Conservation (phyloP, 495 filamentous ascomycete genomes). For the Chlorociboria aeruginascens region DNA sequence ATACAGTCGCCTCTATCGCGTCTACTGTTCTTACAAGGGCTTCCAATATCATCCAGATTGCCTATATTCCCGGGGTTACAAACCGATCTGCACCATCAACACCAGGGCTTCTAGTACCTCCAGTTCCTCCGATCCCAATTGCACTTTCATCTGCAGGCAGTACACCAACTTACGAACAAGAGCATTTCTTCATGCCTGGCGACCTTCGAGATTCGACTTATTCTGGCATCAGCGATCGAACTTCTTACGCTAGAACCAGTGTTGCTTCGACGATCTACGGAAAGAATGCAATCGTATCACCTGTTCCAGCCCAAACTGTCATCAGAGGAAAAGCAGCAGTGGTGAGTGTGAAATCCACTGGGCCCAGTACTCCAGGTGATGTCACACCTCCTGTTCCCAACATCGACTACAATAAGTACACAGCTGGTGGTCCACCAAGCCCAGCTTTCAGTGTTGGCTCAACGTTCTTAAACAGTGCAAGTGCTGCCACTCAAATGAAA, state of each 20-base stretch:
- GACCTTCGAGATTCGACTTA: conserved; percentile 84
- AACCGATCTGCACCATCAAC: conserved; percentile 78
- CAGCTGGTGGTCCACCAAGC: conserved; percentile 28
- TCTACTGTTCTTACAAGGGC: conserved; percentile 92
- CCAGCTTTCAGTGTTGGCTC: conserved; percentile 50
- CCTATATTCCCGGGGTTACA: conserved; percentile 95
- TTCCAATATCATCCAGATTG: conserved; percentile 98
- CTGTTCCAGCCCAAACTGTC: conserved; percentile 71
- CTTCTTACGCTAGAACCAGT: conserved; percentile 59
- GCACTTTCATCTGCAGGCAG: conserved; percentile 39
- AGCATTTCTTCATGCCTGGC: conserved; percentile 88
- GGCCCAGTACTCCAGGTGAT: conserved; percentile 32
- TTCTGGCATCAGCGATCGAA: conserved; percentile 55
- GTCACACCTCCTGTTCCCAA: conserved; percentile 41
- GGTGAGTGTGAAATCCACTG: conserved; percentile 69
- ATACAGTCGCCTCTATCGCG: conserved; percentile 83
- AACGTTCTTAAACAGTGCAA: conserved; percentile 51
- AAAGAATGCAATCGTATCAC: conserved; percentile 70
- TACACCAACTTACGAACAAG: conserved; percentile 55
- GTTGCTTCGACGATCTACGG: conserved; percentile 90
- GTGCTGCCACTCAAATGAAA: conserved; percentile 37
- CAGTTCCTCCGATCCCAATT: conserved; percentile 83
- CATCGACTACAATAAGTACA: conserved; percentile 40
- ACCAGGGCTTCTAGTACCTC: conserved; percentile 73
- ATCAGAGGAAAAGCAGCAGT: conserved; percentile 78